Evolutionary conservation across 495 filamentous ascomycete species (phyloP).

Genomic region (Tuber umbilicatum): DNA sequence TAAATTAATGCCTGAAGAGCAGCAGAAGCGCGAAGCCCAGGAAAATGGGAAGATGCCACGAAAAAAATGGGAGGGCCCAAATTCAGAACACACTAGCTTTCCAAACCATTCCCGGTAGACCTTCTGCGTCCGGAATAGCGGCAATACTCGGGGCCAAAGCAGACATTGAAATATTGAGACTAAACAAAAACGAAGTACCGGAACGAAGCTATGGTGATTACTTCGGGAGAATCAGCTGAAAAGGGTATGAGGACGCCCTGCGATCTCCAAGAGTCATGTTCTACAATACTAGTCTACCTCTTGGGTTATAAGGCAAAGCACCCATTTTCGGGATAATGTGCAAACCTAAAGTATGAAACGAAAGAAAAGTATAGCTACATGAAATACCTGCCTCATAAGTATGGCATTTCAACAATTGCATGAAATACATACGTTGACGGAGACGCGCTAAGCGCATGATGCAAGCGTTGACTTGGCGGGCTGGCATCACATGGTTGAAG

Average conservation of each 20-base stretch:
- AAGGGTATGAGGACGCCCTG: not conserved
- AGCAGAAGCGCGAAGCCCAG: not conserved
- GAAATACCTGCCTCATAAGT: not conserved
- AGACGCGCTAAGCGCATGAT: not conserved
- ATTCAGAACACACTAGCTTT: not conserved
- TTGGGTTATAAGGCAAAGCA: not conserved
- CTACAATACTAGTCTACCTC: not conserved
- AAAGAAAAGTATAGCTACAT: not conserved
- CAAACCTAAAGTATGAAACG: not conserved
- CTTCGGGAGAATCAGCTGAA: not conserved
- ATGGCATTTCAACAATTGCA: not conserved
- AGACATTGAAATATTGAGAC: not conserved
- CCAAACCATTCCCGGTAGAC: not conserved
- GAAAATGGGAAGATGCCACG: not conserved
- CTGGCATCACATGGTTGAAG: not conserved
- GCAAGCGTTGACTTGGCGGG: not conserved
- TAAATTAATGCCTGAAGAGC: not conserved
- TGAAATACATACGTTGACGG: not conserved
- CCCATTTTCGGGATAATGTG: not conserved
- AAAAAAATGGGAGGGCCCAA: not conserved
- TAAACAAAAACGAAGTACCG: not conserved
- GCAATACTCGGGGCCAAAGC: not conserved
- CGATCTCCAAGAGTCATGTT: not conserved
- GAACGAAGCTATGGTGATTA: not conserved
- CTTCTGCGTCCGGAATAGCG: not conserved